Conservation (phyloP, 148 eudicot species). For the Polygonum maritimum region DNA sequence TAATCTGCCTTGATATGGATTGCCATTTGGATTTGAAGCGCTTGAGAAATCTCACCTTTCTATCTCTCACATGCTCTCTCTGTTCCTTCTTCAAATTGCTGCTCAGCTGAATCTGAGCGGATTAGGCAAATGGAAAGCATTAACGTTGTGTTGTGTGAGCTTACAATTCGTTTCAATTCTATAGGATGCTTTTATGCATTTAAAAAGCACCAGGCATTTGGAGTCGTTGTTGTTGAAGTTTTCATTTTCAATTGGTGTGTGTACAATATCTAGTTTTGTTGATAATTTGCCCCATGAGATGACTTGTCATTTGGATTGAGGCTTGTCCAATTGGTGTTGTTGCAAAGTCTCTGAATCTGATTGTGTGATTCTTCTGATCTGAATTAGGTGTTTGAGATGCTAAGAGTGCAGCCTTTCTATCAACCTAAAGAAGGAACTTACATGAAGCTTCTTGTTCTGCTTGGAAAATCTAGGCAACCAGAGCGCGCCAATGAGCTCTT, state of each 20-base stretch:
- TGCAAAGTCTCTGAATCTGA: background rate
- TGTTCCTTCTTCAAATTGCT: too few relatives aligned
- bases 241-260: background rate
- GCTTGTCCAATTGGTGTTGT: background rate
- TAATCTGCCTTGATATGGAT: too few relatives aligned
- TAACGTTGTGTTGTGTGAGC: too few relatives aligned
- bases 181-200: too few relatives aligned
- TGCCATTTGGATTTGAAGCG: too few relatives aligned
- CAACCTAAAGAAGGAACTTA: constrained; percentile 93
- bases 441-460: constrained; percentile 82
- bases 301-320: background rate
- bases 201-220: background rate
- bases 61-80: too few relatives aligned
- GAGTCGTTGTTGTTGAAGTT: background rate
- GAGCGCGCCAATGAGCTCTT: constrained; percentile 64
- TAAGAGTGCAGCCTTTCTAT: constrained; percentile 76
- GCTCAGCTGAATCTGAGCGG: too few relatives aligned
- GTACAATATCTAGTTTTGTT: too few relatives aligned
- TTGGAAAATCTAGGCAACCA: constrained; percentile 83
- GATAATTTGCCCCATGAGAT: background rate
- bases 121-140: too few relatives aligned
- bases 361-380: constrained; percentile 9
- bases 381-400: constrained; percentile 80
- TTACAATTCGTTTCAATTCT: too few relatives aligned
- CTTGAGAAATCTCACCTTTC: too few relatives aligned